Evolutionary conservation across 305 asterid genomes (phyloP).

Genomic region (Fraxinus nigra): DNA sequence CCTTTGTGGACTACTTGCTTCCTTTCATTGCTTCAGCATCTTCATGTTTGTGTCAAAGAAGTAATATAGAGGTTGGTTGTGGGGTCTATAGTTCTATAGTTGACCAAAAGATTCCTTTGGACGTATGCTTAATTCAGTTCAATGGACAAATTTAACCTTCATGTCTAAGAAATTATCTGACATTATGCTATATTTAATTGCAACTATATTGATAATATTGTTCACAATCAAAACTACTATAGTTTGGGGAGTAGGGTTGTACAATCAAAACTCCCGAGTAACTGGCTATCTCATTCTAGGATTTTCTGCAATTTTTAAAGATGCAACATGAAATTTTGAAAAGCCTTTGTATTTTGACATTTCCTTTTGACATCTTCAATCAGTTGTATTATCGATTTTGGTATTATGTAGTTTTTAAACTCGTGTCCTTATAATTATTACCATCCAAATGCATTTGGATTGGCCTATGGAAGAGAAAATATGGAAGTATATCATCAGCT

Average conservation of each 20-base stretch:
- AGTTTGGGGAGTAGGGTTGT: neutral
- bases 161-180: neutral
- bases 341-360: neutral
- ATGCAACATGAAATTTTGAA: neutral
- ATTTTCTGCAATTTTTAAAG: neutral
- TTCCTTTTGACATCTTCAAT: neutral
- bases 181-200: neutral
- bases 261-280: neutral
- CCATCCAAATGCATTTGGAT: neutral
- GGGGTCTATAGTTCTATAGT: neutral
- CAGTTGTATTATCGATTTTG: neutral
- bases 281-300: neutral
- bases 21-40: slow-evolving; percentile 1
- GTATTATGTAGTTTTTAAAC: neutral
- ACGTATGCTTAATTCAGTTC: neutral
- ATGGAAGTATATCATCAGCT: neutral
- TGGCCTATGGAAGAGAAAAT: neutral
- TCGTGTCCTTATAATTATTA: neutral
- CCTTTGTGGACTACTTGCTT: neutral
- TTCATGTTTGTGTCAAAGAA: neutral
- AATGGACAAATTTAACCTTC: neutral
- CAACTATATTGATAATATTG: neutral
- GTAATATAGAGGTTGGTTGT: neutral
- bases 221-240: neutral
- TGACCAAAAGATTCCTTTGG: neutral